Percentiles rank a stretch among this genome's conserved stretches.
These are phyloP conservation scores for Acanthamoeba healyi DNA, from an alignment of 208 protist species.

Conservation along the genomic window DNA sequence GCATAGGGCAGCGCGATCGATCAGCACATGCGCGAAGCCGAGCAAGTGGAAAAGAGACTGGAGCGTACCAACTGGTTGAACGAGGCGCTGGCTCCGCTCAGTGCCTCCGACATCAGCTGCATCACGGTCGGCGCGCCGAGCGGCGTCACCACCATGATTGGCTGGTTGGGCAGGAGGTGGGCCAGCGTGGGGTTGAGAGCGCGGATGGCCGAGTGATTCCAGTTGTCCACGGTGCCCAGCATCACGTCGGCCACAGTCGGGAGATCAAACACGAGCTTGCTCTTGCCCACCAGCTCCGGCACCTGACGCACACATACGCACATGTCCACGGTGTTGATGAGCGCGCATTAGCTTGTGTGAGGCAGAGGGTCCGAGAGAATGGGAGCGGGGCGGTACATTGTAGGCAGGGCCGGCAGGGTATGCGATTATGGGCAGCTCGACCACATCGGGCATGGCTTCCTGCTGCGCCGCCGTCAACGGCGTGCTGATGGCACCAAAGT, in stretches of 20 bases:
- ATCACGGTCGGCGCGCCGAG: background rate
- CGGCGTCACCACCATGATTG: background rate
- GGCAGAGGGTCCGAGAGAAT: background rate
- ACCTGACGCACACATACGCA: too few species aligned
- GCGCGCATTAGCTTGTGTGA: background rate
- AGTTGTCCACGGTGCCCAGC: slow-evolving; percentile 1
- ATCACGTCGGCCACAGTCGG: background rate
- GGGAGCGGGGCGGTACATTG: background rate
- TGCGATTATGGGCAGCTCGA: background rate
- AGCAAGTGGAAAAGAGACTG: background rate
- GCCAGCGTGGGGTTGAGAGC: background rate
- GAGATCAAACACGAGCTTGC: background rate
- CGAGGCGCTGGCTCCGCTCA: background rate
- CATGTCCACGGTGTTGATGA: background rate
- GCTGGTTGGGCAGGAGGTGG: background rate
- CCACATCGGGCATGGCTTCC: background rate
- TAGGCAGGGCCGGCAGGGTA: background rate
- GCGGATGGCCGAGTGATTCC: slow-evolving; percentile 20
- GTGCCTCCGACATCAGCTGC: background rate
- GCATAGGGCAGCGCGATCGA: background rate
- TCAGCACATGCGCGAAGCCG: background rate
- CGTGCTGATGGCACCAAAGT: background rate
- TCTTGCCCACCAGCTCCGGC: background rate
- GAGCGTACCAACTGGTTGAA: background rate
- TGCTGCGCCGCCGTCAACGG: background rate